phyloP scores from a whole-genome alignment of 2,329 filamentous ascomycete species.

The Cercospora zeina region DNA sequence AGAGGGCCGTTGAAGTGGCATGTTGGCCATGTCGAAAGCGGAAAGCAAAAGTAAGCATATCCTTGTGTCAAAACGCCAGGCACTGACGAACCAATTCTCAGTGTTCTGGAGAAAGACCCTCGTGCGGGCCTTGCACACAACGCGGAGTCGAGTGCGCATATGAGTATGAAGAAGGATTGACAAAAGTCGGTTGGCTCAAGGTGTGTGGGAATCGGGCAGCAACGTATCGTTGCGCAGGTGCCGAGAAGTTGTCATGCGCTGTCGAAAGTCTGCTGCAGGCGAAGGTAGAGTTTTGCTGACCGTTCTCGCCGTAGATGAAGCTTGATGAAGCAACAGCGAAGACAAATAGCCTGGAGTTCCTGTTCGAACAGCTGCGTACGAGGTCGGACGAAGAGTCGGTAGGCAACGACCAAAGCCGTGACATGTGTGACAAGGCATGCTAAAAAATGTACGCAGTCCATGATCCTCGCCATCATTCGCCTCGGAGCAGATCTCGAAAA shows the following conservation, averaged over 20 bases:
- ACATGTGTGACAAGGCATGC: not conserved
- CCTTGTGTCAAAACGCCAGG: not conserved
- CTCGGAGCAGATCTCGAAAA: conserved; percentile 28
- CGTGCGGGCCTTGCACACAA: conserved; percentile 23
- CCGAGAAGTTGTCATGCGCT: too few species aligned
- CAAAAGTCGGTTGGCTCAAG: conserved; percentile 23
- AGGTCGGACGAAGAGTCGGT: conserved; percentile 29
- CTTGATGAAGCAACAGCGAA: conserved; percentile 22
- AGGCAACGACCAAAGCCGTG: not conserved
- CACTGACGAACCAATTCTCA: not conserved
- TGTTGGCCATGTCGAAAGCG: conserved; percentile 31
- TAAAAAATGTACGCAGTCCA: not conserved
- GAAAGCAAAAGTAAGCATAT: conserved; percentile 23
- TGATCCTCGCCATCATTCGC: conserved; percentile 27
- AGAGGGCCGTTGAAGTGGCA: conserved; percentile 29
- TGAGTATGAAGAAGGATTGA: conserved; percentile 29
- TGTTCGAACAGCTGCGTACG: conserved; percentile 27
- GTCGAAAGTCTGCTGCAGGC: not conserved
- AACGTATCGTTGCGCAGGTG: not conserved
- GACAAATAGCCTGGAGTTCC: conserved; percentile 26
- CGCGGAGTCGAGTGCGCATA: conserved; percentile 27
- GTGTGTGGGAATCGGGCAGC: conserved; percentile 1
- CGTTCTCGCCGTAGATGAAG: conserved; percentile 6
- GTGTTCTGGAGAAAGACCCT: conserved; percentile 23
- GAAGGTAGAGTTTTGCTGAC: not conserved